phyloP scores from a whole-genome alignment of 1,284 basidiomycete genomes.

The Taiwanofungus camphoratus region DNA sequence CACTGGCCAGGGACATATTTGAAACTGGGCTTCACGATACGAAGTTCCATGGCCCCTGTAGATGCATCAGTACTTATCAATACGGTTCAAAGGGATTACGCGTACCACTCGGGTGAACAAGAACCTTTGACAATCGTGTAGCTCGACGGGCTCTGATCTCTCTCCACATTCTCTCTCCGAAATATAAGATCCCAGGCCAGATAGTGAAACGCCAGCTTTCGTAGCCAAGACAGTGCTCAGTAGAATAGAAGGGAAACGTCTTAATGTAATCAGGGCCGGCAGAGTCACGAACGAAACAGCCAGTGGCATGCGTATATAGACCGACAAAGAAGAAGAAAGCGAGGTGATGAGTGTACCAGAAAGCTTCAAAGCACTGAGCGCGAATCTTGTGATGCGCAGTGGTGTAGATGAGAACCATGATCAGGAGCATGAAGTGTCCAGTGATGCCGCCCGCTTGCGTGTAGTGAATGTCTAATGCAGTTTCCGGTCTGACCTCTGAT shows the following conservation, averaged over 20 bases:
- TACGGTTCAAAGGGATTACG: slow-evolving; percentile 11
- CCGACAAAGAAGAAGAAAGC: slow-evolving; percentile 90
- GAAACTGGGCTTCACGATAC: slow-evolving; percentile 83
- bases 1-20: slow-evolving; percentile 88
- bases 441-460: slow-evolving; percentile 81
- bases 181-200: slow-evolving; percentile 83
- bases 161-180: slow-evolving; percentile 75
- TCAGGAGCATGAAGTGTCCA: slow-evolving; percentile 85
- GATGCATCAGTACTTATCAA: slow-evolving; percentile 10
- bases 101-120: slow-evolving; percentile 75
- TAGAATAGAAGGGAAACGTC: slow-evolving; percentile 79
- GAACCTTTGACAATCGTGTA: slow-evolving; percentile 74
- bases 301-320: slow-evolving; percentile 83
- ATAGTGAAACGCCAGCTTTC: slow-evolving; percentile 82
- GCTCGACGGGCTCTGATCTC: slow-evolving; percentile 71
- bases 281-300: slow-evolving; percentile 87
- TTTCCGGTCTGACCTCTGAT: slow-evolving; percentile 75
- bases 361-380: slow-evolving; percentile 83
- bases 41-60: slow-evolving; percentile 80
- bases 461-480: slow-evolving; percentile 80
- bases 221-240: slow-evolving; percentile 81
- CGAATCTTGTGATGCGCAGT: slow-evolving; percentile 82
- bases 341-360: slow-evolving; percentile 91
- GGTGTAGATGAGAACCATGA: slow-evolving; percentile 83
- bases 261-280: slow-evolving; percentile 58